Evolutionary conservation across 805 yeast species (phyloP).

Genomic region (Wickerhamomyces canadensis): DNA sequence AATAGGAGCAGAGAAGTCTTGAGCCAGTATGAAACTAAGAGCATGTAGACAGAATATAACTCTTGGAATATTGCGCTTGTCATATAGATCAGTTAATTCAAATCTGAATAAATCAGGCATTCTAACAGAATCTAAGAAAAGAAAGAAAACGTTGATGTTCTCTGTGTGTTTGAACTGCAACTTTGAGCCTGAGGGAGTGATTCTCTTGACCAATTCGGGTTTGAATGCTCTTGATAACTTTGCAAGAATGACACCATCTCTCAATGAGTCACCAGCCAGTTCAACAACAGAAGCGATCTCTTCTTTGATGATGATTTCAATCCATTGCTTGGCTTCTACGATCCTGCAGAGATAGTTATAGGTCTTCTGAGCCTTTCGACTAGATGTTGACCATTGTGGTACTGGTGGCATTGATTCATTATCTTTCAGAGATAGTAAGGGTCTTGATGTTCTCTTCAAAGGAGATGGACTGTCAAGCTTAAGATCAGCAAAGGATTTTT

Average conservation of each 20-base stretch:
- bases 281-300: slow-evolving; percentile 51
- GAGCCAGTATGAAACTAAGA: slow-evolving; percentile 64
- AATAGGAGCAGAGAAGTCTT: slow-evolving; percentile 47
- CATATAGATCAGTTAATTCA: slow-evolving; percentile 90
- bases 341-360: slow-evolving; percentile 80
- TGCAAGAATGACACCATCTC: slow-evolving; percentile 85
- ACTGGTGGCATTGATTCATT: slow-evolving; percentile 1
- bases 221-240: slow-evolving; percentile 67
- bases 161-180: slow-evolving; percentile 89
- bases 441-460: slow-evolving; percentile 13
- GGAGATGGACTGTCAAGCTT: slow-evolving; percentile 23
- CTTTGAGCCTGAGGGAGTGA: slow-evolving; percentile 52
- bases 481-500: slow-evolving; percentile 17
- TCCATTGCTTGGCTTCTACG: slow-evolving; percentile 78
- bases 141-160: slow-evolving; percentile 80
- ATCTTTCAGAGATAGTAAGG: not conserved
- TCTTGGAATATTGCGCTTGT: slow-evolving; percentile 85
- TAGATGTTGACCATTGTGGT: slow-evolving; percentile 13
- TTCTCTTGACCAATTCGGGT: slow-evolving; percentile 53
- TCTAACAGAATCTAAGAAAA: slow-evolving; percentile 58
- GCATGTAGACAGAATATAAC: slow-evolving; percentile 94
- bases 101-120: slow-evolving; percentile 87
- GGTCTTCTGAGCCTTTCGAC: slow-evolving; percentile 31
- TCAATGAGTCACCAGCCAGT: slow-evolving; percentile 51
- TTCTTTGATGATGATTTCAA: slow-evolving; percentile 57